Evolutionary conservation across 108 stramenopile genomes (phyloP).

Genomic region (Asterionellopsis glacialis): DNA sequence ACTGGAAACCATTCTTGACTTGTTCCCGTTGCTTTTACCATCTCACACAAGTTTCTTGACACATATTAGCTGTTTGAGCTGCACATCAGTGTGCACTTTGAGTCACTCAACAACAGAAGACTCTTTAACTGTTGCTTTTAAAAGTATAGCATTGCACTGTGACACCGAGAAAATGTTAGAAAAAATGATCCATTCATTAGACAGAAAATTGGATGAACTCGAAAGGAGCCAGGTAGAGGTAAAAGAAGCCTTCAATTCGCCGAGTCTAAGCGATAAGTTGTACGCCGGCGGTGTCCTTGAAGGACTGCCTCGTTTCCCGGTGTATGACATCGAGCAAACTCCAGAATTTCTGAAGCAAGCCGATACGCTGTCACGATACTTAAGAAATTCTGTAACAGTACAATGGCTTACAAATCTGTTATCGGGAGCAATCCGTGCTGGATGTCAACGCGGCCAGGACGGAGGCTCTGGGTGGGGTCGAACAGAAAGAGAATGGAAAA

Average conservation of each 20-base stretch:
- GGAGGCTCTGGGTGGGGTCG: slow-evolving; percentile 40
- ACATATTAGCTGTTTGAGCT: slow-evolving; percentile 72
- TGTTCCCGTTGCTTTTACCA: slow-evolving; percentile 69
- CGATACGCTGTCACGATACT: slow-evolving; percentile 28
- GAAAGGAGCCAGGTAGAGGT: slow-evolving; percentile 12
- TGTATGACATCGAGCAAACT: slow-evolving; percentile 35
- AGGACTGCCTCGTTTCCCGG: slow-evolving; percentile 42
- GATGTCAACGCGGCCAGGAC: slow-evolving; percentile 47
- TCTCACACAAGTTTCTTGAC: slow-evolving; percentile 61
- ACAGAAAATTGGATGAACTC: slow-evolving; percentile 25
- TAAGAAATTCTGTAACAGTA: slow-evolving; percentile 40
- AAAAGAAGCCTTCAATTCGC: slow-evolving; percentile 8
- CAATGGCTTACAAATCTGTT: slow-evolving; percentile 65
- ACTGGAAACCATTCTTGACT: slow-evolving; percentile 59
- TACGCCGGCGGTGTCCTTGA: slow-evolving; percentile 38
- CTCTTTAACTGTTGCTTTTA: slow-evolving; percentile 53
- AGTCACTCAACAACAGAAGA: slow-evolving; percentile 72
- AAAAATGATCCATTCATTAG: slow-evolving; percentile 37
- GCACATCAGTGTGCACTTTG: slow-evolving; percentile 64
- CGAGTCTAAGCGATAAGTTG: slow-evolving; percentile 20
- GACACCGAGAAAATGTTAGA: slow-evolving; percentile 59
- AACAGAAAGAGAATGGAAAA: slow-evolving; percentile 67
- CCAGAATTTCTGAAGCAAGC: slow-evolving; percentile 9
- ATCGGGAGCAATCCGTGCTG: slow-evolving; percentile 51
- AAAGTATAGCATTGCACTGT: slow-evolving; percentile 49